Percentiles rank a stretch among this genome's conserved stretches.
Evolutionary conservation across 352 stramenopile species (phyloP).

Genomic region (Phytophthora idaei): DNA sequence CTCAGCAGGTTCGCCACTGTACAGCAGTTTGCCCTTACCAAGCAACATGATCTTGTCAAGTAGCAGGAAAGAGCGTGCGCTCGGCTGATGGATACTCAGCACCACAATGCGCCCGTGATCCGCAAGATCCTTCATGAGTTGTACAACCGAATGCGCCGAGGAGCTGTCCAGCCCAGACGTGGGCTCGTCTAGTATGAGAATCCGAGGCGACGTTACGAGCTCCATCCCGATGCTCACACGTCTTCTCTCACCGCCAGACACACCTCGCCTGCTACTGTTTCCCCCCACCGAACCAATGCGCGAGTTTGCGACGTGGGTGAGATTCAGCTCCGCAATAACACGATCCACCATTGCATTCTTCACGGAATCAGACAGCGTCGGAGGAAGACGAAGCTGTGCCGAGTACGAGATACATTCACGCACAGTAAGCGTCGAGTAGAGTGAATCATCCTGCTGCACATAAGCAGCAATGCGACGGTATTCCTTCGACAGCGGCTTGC

Average conservation of each 20-base stretch:
- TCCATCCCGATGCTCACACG: slow-evolving; percentile 94
- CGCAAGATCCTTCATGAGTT: slow-evolving; percentile 88
- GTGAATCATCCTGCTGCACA: slow-evolving; percentile 87
- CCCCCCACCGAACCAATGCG: slow-evolving; percentile 53
- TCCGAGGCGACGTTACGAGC: slow-evolving; percentile 89
- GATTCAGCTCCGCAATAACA: slow-evolving; percentile 75
- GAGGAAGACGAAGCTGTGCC: slow-evolving; percentile 71
- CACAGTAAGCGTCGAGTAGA: slow-evolving; percentile 84
- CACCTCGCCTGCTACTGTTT: slow-evolving; percentile 66
- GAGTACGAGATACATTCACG: slow-evolving; percentile 87
- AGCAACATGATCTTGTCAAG: slow-evolving; percentile 93
- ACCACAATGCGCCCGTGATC: slow-evolving; percentile 81
- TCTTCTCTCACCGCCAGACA: slow-evolving; percentile 93
- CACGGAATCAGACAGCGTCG: slow-evolving; percentile 47
- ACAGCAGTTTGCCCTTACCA: slow-evolving; percentile 76
- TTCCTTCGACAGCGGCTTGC: slow-evolving; percentile 50
- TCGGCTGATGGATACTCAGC: slow-evolving; percentile 91
- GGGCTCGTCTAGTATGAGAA: slow-evolving; percentile 92
- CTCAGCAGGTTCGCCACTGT: slow-evolving; percentile 53
- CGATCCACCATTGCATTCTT: slow-evolving; percentile 76
- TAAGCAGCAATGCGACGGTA: slow-evolving; percentile 85
- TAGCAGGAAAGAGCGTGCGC: slow-evolving; percentile 88
- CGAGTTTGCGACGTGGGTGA: slow-evolving; percentile 66
- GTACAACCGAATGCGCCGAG: slow-evolving; percentile 90
- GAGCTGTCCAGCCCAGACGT: slow-evolving; percentile 93